A percentile compares a stretch with the other conserved stretches of the same genome.
Evolutionary conservation across 768 basidiomycete species (phyloP).

Genomic region (Leccinum subgranulosum): DNA sequence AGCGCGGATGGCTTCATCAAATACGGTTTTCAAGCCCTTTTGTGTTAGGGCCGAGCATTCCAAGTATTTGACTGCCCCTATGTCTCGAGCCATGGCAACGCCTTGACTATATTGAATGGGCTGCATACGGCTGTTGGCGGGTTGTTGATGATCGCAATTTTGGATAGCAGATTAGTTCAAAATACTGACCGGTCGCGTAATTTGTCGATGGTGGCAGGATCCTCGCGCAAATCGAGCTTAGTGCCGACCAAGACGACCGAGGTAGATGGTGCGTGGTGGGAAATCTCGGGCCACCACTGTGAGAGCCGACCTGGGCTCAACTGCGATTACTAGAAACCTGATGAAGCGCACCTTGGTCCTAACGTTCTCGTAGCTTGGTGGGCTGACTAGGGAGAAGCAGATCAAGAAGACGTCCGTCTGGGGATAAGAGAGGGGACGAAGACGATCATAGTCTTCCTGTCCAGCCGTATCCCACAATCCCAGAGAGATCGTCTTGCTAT

Average conservation of each 20-base stretch:
- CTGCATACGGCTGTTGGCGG: slow-evolving; percentile 71
- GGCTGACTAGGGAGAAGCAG: slow-evolving; percentile 97
- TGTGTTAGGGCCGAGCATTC: slow-evolving; percentile 97
- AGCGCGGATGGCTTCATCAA: slow-evolving; percentile 97
- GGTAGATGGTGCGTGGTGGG: slow-evolving; percentile 94
- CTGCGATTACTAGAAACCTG: background rate
- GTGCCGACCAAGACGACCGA: slow-evolving; percentile 95
- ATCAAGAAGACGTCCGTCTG: slow-evolving; percentile 99
- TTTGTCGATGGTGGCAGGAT: slow-evolving; percentile 88
- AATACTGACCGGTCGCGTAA: slow-evolving; percentile 76
- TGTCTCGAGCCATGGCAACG: slow-evolving; percentile 87
- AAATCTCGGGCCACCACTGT: slow-evolving; percentile 96
- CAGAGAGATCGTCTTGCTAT: slow-evolving; percentile 96
- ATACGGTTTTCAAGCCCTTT: slow-evolving; percentile 98
- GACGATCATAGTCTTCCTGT: slow-evolving; percentile 98
- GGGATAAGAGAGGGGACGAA: slow-evolving; percentile 96
- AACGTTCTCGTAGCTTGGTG: slow-evolving; percentile 98
- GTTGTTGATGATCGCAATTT: slow-evolving; percentile 8
- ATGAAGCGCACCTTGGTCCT: slow-evolving; percentile 77
- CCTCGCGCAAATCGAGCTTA: slow-evolving; percentile 96
- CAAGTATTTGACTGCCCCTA: slow-evolving; percentile 93
- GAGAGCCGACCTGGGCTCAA: slow-evolving; percentile 8
- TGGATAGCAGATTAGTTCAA: slow-evolving; percentile 3
- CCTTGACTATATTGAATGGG: slow-evolving; percentile 94
- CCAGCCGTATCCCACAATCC: slow-evolving; percentile 99